Conservation (phyloP, 1,284 basidiomycete genomes). For the Rugosomyces carneus region DNA sequence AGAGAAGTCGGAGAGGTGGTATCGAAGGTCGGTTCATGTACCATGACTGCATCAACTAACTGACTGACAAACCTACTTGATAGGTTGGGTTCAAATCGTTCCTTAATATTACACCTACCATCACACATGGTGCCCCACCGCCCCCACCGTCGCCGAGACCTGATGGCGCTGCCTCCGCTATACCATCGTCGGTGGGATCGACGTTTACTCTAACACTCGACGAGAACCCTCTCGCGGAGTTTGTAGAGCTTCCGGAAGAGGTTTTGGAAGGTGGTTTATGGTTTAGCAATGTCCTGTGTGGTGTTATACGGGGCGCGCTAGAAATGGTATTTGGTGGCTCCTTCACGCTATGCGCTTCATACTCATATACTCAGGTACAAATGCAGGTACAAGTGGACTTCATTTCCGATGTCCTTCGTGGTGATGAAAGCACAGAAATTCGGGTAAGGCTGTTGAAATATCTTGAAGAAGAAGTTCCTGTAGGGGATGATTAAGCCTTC, state of each 20-base stretch:
- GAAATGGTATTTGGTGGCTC: slow-evolving; percentile 75
- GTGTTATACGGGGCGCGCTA: slow-evolving; percentile 87
- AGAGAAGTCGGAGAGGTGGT: slow-evolving; percentile 92
- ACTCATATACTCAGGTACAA: slow-evolving; percentile 64
- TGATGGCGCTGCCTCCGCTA: slow-evolving; percentile 35
- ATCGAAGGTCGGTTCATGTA: slow-evolving; percentile 57
- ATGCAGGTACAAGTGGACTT: slow-evolving; percentile 94
- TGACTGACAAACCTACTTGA: neutral
- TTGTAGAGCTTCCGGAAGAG: slow-evolving; percentile 94
- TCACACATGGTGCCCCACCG: slow-evolving; percentile 61
- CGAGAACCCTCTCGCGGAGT: slow-evolving; percentile 96
- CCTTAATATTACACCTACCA: slow-evolving; percentile 84
- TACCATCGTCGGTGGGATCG: slow-evolving; percentile 35
- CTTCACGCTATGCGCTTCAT: slow-evolving; percentile 2
- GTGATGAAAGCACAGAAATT: slow-evolving; percentile 94
- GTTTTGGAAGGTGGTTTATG: slow-evolving; percentile 88
- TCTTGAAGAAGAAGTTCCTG: slow-evolving; percentile 89
- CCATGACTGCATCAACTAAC: slow-evolving; percentile 1
- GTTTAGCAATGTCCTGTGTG: slow-evolving; percentile 96
- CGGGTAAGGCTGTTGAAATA: slow-evolving; percentile 87
- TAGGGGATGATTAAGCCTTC: slow-evolving; percentile 63
- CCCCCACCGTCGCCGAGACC: slow-evolving; percentile 42
- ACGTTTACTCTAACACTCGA: slow-evolving; percentile 85
- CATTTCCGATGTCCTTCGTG: slow-evolving; percentile 84
- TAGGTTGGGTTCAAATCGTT: slow-evolving; percentile 99